Evolutionary conservation across 805 yeast genomes (phyloP).

Genomic region (Metschnikowia continentalis): DNA sequence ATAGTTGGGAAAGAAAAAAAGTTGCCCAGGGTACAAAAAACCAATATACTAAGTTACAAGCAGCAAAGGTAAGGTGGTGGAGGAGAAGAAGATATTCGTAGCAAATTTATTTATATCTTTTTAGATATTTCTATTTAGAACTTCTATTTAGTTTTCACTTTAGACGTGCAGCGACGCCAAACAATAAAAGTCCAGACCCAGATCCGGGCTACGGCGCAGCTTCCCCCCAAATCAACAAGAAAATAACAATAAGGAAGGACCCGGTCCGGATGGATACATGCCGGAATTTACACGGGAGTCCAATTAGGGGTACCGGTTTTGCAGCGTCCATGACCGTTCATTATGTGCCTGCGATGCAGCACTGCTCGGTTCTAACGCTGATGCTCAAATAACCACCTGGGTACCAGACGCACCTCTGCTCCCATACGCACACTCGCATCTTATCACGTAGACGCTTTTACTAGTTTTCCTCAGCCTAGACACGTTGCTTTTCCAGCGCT

Average conservation of each 20-base stretch:
- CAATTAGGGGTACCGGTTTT: not conserved
- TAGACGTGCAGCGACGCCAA: not conserved
- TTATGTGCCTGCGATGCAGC: constrained; percentile 1
- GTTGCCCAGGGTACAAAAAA: no score
- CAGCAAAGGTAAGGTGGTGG: no score
- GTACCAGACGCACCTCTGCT: constrained; percentile 2
- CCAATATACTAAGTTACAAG: no score
- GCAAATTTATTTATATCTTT: no score
- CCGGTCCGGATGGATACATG: not conserved
- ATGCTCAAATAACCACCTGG: constrained; percentile 1
- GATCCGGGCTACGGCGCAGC: not conserved
- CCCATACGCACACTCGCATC: constrained; percentile 1
- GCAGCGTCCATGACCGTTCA: not conserved
- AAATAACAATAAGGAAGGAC: not conserved
- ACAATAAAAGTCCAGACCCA: not conserved
- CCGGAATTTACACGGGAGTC: not conserved
- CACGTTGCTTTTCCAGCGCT: not conserved
- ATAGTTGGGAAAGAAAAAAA: no score
- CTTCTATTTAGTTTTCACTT: not conserved
- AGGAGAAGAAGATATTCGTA: no score
- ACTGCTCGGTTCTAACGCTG: not conserved
- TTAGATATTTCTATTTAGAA: no score
- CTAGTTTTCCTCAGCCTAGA: not conserved
- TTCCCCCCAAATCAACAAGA: not conserved
- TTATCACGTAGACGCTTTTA: not conserved